phyloP scores from a whole-genome alignment of 768 basidiomycete species.

The Phaffia australis region DNA sequence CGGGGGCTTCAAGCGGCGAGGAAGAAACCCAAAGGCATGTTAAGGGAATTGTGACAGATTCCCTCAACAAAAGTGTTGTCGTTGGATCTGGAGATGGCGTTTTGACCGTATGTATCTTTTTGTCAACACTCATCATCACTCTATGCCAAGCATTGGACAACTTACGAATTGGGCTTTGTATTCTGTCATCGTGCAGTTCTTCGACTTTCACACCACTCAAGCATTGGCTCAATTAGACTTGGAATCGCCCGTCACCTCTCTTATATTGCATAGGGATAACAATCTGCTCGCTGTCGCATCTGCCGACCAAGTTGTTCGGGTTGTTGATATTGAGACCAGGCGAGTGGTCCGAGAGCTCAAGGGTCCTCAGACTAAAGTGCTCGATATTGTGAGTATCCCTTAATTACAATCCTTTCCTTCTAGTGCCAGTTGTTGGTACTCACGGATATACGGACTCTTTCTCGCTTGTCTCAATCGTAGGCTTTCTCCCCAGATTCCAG shows the following conservation, averaged over 20 bases:
- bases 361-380: conserved; percentile 69
- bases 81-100: conserved; percentile 82
- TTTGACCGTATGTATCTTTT: conserved; percentile 56
- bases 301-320: conserved; percentile 68
- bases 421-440: background rate
- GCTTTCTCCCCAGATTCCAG: conserved; percentile 90
- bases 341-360: conserved; percentile 77
- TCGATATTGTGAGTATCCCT: conserved; percentile 61
- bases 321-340: conserved; percentile 84
- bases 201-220: conserved; percentile 82
- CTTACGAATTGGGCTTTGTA: background rate
- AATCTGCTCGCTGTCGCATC: conserved; percentile 71
- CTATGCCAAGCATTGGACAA: background rate
- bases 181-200: conserved; percentile 54
- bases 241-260: conserved; percentile 57
- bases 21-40: conserved; percentile 38
- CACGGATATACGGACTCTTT: background rate
- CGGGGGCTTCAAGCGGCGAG: background rate
- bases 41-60: conserved; percentile 74
- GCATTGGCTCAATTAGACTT: conserved; percentile 55
- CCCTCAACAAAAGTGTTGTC: conserved; percentile 67
- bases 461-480: conserved; percentile 40
- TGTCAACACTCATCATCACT: too few species aligned
- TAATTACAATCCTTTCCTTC: background rate
- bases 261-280: conserved; percentile 71